Base-by-base conservation (phyloP, 805 yeast genomes). In the Saccharomyces jurei region DNA sequence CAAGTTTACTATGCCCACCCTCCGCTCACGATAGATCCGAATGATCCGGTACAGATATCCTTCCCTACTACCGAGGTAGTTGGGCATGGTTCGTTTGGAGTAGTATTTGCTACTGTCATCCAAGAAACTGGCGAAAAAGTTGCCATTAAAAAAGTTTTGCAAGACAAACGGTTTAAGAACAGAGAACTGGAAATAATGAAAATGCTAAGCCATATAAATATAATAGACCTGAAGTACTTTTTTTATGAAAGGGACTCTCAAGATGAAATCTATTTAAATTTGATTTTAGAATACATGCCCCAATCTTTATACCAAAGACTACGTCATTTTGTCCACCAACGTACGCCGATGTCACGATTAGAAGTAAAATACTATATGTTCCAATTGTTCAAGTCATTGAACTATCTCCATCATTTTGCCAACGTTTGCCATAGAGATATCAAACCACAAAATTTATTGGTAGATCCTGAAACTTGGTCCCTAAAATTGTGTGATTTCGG, bases 11-110 rank as follows among this genome's bases (percentile, higher is more conserved):
- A 59, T 50, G 64, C 63, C 22, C 66, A 61, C 50, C 53, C 57
- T 21, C 30, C 51, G 11, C 26, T 17, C 14, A 48, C 46, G 30
- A 50, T 41, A 29, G 58, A 54, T 30, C 49, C 48, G 30, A 51
- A 54, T 27, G 56, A 56, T 32, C 57, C 57, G 29, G 52, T 56
- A 22, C 44, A 36, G 51, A 80, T 92, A 54, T 81, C 84, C 50
- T 89, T 88, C 73, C 86, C 91, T 17, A 89, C 86, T 63, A 81
- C 88, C 46, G 86, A 88, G 61, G 90, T 91, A 79, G 94, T 92
- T 46, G 99, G 99, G n/a, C 95, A 89, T 71, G 99, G 99, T 10
- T 91, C 98, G n/a, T 94, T 94, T 74, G 99, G 99, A 2, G 91
- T 90, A 32, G 99, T 94, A n/a, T 90, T 89, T 68, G 94, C 89